phyloP scores from a whole-genome alignment of 768 basidiomycete genomes.

The Lactarius evosmus region DNA sequence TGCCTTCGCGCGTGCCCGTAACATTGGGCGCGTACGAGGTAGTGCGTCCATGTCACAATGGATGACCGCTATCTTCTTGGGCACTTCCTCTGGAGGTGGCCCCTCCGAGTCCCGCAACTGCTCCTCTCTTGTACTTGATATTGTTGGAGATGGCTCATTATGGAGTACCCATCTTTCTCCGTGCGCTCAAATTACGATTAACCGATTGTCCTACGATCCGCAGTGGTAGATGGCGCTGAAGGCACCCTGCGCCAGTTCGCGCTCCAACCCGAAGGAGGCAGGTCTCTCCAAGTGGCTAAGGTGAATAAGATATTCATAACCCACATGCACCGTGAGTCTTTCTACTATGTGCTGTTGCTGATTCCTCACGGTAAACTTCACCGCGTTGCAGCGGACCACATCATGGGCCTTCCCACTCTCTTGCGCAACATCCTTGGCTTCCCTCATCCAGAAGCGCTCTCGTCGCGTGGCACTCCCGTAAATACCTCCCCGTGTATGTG shows the following conservation, averaged over 20 bases:
- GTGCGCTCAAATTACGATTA: neutral
- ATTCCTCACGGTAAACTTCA: neutral
- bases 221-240: constrained; percentile 85
- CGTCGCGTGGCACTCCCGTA: constrained; percentile 18
- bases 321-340: constrained; percentile 66
- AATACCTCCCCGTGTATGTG: neutral
- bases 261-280: constrained; percentile 43
- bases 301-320: constrained; percentile 76
- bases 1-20: neutral
- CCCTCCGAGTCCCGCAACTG: constrained; percentile 72
- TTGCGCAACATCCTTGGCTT: constrained; percentile 54
- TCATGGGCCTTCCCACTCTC: constrained; percentile 68
- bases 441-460: constrained; percentile 38
- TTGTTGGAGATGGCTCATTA: constrained; percentile 50
- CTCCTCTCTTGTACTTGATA: constrained; percentile 65
- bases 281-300: constrained; percentile 42
- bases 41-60: constrained; percentile 32
- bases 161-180: constrained; percentile 54
- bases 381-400: constrained; percentile 61
- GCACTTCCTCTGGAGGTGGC: constrained; percentile 75
- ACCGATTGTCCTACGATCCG: neutral
- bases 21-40: neutral
- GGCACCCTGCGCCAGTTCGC: constrained; percentile 71
- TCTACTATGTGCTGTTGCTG: neutral
- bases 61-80: constrained; percentile 67